Conservation (phyloP, 2,329 filamentous ascomycete species). For the Aspergillus novofumigatus region DNA sequence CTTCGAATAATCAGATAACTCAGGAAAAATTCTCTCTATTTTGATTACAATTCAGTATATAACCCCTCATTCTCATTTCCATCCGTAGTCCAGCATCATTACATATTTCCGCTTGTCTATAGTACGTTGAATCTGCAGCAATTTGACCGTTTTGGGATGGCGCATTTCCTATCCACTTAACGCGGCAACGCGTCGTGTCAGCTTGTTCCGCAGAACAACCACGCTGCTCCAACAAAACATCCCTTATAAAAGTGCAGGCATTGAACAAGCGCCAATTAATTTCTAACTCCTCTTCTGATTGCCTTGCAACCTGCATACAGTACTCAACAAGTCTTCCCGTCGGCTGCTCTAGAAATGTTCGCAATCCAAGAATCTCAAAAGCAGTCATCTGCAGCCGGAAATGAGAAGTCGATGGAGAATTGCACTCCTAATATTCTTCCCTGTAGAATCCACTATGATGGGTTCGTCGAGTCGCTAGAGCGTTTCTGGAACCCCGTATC, state of each 20-base stretch:
- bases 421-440: conserved; percentile 70
- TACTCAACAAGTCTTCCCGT: neutral
- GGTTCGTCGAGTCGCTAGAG: conserved; percentile 59
- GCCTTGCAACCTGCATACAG: neutral
- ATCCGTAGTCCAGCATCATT: neutral
- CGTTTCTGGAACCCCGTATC: conserved; percentile 66
- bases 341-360: conserved; percentile 26
- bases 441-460: conserved; percentile 74
- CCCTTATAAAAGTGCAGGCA: neutral
- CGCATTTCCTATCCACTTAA: conserved; percentile 21
- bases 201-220: neutral
- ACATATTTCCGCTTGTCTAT: neutral
- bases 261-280: neutral
- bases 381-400: conserved; percentile 15
- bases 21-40: neutral
- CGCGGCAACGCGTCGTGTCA: conserved; percentile 29
- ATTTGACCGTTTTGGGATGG: neutral
- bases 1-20: neutral
- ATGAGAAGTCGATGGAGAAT: conserved; percentile 26
- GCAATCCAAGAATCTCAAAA: conserved; percentile 29
- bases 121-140: neutral
- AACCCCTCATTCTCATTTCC: neutral
- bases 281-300: neutral
- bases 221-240: neutral
- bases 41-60: neutral